Conservation (phyloP, 2,329 filamentous ascomycete genomes). For the Ambrosiella beaveri region DNA sequence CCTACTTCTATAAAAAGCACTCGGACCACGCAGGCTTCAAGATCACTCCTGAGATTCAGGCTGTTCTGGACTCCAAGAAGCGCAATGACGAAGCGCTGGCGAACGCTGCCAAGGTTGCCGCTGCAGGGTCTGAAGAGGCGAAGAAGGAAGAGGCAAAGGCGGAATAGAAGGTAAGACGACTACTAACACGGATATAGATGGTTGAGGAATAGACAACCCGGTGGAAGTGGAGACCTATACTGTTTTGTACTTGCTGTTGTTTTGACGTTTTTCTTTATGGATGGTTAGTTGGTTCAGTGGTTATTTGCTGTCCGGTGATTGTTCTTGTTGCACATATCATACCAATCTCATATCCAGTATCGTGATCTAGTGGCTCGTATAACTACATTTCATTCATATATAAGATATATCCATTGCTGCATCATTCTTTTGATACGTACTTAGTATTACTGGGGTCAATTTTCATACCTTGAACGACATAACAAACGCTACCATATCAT, state of each 20-base stretch:
- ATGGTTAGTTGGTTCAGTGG: neutral
- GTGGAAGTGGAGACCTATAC: neutral
- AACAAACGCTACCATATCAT: neutral
- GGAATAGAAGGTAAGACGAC: neutral
- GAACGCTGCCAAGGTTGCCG: conserved; percentile 15
- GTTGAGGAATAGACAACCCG: neutral
- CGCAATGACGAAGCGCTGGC: conserved; percentile 18
- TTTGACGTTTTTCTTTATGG: neutral
- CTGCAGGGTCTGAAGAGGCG: neutral
- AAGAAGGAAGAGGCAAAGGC: neutral
- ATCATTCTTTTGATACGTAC: neutral
- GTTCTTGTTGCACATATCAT: neutral
- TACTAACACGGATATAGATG: too few species aligned
- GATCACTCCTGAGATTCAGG: conserved; percentile 40
- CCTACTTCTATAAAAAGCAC: conserved; percentile 80
- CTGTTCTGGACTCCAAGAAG: conserved; percentile 39
- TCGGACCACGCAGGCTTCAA: conserved; percentile 73
- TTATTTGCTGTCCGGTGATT: neutral
- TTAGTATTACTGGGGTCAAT: neutral
- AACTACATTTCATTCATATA: neutral
- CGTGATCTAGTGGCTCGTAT: neutral
- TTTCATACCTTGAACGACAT: neutral
- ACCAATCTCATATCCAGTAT: neutral
- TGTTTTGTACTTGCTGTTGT: neutral
- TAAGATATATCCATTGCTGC: neutral